These are phyloP conservation scores for Ophiostoma sp. DNA, from an alignment of 2,329 filamentous ascomycete genomes.

Conservation along the genomic window DNA sequence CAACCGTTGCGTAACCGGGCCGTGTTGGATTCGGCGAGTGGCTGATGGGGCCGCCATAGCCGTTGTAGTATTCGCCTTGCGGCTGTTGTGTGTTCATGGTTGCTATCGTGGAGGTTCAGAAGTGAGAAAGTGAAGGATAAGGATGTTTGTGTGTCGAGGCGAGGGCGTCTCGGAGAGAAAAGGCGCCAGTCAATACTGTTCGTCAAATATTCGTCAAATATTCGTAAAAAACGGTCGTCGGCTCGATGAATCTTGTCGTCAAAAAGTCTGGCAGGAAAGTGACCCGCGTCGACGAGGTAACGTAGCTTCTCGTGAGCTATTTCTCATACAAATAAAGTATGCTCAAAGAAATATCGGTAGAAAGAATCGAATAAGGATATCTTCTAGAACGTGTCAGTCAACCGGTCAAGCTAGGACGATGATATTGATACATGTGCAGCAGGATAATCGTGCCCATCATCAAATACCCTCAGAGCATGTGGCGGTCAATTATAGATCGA, in stretches of 20 bases:
- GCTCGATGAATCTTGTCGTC: background rate
- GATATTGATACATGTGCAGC: background rate
- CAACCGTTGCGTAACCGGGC: slow-evolving; percentile 61
- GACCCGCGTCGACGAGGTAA: background rate
- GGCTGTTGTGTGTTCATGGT: slow-evolving; percentile 56
- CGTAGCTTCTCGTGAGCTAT: background rate
- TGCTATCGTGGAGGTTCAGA: slow-evolving; percentile 4
- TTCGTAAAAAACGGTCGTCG: too few relatives aligned
- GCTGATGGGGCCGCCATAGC: slow-evolving; percentile 60
- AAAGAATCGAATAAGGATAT: background rate
- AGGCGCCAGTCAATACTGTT: background rate
- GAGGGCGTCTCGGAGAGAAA: background rate
- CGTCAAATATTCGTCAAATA: background rate
- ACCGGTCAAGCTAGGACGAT: background rate
- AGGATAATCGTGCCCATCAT: too few relatives aligned
- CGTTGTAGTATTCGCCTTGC: slow-evolving; percentile 66
- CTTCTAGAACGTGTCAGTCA: background rate
- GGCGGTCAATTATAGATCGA: background rate
- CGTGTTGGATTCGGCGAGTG: slow-evolving; percentile 72
- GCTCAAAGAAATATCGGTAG: background rate
- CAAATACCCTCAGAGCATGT: background rate
- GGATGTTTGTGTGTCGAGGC: background rate
- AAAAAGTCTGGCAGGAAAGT: background rate
- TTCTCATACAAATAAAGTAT: background rate
- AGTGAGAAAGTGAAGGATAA: background rate